phyloP scores from a whole-genome alignment of 2,329 filamentous ascomycete species.

The Nemania bipapillata region DNA sequence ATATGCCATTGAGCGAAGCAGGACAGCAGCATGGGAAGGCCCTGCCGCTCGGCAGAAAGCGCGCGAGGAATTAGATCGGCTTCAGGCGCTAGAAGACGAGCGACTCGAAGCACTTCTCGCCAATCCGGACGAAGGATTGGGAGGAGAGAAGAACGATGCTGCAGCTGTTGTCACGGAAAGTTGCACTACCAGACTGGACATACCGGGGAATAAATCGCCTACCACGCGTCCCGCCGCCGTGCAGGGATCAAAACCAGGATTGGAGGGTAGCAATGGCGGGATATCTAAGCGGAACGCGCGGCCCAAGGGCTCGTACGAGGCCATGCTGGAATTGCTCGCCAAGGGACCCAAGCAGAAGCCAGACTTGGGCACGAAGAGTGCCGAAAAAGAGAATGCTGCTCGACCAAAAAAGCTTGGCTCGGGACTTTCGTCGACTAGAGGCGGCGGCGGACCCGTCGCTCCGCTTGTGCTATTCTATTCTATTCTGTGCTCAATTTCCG shows the following conservation, averaged over 20 bases:
- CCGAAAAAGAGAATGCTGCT: slow-evolving; percentile 18
- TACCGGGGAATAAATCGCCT: background rate
- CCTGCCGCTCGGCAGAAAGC: slow-evolving; percentile 39
- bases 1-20: slow-evolving; percentile 49
- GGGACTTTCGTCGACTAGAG: slow-evolving; percentile 27
- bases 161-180: too few species aligned
- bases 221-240: background rate
- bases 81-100: slow-evolving; percentile 42
- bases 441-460: slow-evolving; percentile 31
- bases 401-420: slow-evolving; percentile 34
- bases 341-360: slow-evolving; percentile 30
- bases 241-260: background rate
- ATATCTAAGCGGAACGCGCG: slow-evolving; percentile 7
- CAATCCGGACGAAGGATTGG: slow-evolving; percentile 25
- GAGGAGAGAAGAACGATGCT: background rate
- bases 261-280: background rate
- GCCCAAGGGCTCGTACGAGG: slow-evolving; percentile 37
- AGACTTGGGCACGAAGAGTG: background rate
- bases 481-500: too few species aligned
- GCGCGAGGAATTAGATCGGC: slow-evolving; percentile 39
- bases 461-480: slow-evolving; percentile 23
- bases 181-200: background rate
- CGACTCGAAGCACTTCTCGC: slow-evolving; percentile 34
- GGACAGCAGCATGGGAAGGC: slow-evolving; percentile 49
- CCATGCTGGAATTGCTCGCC: slow-evolving; percentile 39